Conservation (phyloP, 805 yeast species). For the Candida suzukii region DNA sequence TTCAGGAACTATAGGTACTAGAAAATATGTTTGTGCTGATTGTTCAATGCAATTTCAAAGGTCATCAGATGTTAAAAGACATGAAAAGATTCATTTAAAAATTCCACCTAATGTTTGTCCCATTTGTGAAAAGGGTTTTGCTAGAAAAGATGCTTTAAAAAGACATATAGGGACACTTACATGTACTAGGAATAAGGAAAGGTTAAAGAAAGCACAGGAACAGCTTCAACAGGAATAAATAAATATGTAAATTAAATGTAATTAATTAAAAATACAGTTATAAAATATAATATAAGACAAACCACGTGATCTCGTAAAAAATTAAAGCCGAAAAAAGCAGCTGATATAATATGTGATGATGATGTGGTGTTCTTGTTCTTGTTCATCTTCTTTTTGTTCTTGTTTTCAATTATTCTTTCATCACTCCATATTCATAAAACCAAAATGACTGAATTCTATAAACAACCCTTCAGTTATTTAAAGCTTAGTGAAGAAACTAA, state of each 20-base stretch:
- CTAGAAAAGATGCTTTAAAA: slow-evolving; percentile 75
- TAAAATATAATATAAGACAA: no score
- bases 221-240: no score
- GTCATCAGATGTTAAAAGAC: slow-evolving; percentile 64
- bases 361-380: no score
- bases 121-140: slow-evolving; percentile 75
- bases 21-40: slow-evolving; percentile 46
- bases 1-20: slow-evolving; percentile 16
- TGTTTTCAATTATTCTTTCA: no score
- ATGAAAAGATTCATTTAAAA: slow-evolving; percentile 65
- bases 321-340: no score
- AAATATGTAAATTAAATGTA: no score
- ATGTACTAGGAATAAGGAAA: slow-evolving; percentile 64
- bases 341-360: no score
- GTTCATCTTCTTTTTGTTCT: no score
- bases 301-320: no score
- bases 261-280: no score
- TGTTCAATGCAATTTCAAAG: slow-evolving; percentile 62
- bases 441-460: not conserved
- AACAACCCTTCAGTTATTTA: not conserved
- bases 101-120: slow-evolving; percentile 72
- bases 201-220: no score
- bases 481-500: slow-evolving; percentile 8
- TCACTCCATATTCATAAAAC: no score
- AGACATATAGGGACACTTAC: slow-evolving; percentile 71